Conservation (phyloP, 352 stramenopile genomes). For the Globisporangium canariense region DNA sequence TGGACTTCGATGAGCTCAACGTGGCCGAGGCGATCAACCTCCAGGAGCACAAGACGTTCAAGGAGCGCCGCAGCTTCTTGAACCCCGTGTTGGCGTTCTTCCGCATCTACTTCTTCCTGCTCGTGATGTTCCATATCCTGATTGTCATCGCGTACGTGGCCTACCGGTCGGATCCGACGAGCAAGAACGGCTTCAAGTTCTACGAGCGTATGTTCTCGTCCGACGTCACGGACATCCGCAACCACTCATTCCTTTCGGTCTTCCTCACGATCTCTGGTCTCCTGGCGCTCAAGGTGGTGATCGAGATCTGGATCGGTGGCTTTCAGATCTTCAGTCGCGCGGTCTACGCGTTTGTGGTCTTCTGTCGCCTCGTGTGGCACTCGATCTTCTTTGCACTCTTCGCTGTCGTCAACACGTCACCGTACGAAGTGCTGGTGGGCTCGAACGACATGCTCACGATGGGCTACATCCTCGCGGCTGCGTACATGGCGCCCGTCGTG, state of each 20-base stretch:
- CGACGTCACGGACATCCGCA: slow-evolving; percentile 64
- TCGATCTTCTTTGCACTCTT: slow-evolving; percentile 80
- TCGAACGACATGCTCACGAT: slow-evolving; percentile 61
- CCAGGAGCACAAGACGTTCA: slow-evolving; percentile 82
- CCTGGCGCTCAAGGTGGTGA: slow-evolving; percentile 62
- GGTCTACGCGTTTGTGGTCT: slow-evolving; percentile 60
- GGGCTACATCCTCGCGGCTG: slow-evolving; percentile 41
- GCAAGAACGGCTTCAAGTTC: slow-evolving; percentile 53
- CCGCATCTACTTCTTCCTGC: slow-evolving; percentile 85
- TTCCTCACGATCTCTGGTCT: slow-evolving; percentile 64
- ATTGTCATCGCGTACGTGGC: slow-evolving; percentile 80
- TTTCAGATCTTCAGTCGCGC: slow-evolving; percentile 58
- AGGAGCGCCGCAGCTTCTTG: slow-evolving; percentile 78
- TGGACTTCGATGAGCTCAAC: slow-evolving; percentile 82
- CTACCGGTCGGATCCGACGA: slow-evolving; percentile 58
- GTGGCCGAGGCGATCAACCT: slow-evolving; percentile 65
- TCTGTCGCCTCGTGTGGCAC: slow-evolving; percentile 76
- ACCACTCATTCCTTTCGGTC: slow-evolving; percentile 74
- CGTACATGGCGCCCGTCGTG: slow-evolving; percentile 64
- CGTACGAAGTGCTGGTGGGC: slow-evolving; percentile 61
- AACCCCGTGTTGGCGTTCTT: slow-evolving; percentile 83
- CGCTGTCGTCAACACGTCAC: slow-evolving; percentile 55
- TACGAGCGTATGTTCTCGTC: slow-evolving; percentile 72
- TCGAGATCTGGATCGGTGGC: slow-evolving; percentile 85
- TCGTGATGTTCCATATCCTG: slow-evolving; percentile 78